phyloP scores from a whole-genome alignment of 345 rosid species.

The Pistacia atlantica region DNA sequence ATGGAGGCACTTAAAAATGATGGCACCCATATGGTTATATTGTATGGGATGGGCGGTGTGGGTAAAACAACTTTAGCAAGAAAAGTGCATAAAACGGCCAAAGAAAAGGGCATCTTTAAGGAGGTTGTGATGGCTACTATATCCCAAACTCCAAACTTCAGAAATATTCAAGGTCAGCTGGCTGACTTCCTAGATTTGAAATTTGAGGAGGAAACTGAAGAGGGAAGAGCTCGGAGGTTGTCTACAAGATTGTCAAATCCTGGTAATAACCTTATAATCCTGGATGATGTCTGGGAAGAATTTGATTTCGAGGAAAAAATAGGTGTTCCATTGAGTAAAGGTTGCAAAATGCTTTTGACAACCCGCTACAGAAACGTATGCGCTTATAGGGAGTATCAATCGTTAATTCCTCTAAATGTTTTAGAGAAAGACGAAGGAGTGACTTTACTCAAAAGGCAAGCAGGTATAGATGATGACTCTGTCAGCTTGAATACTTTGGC shows the following conservation, averaged over 20 bases:
- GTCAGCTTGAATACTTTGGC: neutral
- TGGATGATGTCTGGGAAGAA: no score
- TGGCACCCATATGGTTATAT: neutral
- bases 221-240: slow-evolving; percentile 7
- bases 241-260: neutral
- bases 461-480: neutral
- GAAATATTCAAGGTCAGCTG: slow-evolving; percentile 9
- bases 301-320: no score
- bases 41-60: slow-evolving; percentile 19
- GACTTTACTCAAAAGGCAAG: neutral
- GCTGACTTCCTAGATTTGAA: neutral
- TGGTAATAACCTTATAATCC: neutral
- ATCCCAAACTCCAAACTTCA: slow-evolving; percentile 1
- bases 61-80: slow-evolving; percentile 11
- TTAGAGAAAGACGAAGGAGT: slow-evolving; percentile 11
- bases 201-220: neutral
- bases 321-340: neutral
- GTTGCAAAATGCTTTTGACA: slow-evolving; percentile 14
- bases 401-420: neutral
- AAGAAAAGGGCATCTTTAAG: slow-evolving; percentile 2
- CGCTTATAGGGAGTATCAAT: neutral
- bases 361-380: neutral
- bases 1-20: neutral
- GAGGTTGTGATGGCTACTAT: neutral
- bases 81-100: neutral